These are phyloP conservation scores for Tetrapisispora iriomotensis DNA, from an alignment of 805 yeast species.

Conservation along the genomic window DNA sequence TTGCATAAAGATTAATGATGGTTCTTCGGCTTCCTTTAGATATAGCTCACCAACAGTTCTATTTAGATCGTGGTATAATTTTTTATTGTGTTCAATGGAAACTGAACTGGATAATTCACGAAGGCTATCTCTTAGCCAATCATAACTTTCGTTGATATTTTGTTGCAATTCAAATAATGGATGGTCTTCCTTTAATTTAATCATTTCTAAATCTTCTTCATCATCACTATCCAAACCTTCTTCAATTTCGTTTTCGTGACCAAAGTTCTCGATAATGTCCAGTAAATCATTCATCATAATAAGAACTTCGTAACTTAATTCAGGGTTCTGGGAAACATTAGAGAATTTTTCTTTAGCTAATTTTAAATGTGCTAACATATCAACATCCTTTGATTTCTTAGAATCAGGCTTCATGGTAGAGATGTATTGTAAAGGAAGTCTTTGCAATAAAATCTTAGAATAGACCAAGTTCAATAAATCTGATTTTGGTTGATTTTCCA, in stretches of 20 bases:
- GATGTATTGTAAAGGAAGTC: conserved; percentile 50
- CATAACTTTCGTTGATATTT: conserved; percentile 36
- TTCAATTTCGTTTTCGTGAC: conserved; percentile 39
- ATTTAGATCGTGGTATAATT: conserved; percentile 34
- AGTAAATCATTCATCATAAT: conserved; percentile 56
- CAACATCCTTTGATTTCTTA: conserved; percentile 21
- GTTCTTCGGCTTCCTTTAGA: conserved; percentile 55
- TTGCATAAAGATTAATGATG: conserved; percentile 43
- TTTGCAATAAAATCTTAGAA: conserved; percentile 44
- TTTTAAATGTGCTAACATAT: conserved; percentile 35
- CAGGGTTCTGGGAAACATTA: conserved; percentile 31
- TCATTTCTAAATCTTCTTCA: conserved; percentile 33
- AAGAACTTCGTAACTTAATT: conserved; percentile 41
- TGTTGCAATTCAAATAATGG: conserved; percentile 40
- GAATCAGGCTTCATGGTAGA: conserved; percentile 39
- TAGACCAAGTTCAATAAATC: conserved; percentile 42
- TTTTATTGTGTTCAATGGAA: conserved; percentile 7
- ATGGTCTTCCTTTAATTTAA: conserved; percentile 38
- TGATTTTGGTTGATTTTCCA: conserved; percentile 39
- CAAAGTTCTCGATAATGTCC: conserved; percentile 59
- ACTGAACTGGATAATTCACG: conserved; percentile 12
- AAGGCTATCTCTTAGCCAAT: conserved; percentile 36
- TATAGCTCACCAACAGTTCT: conserved; percentile 53
- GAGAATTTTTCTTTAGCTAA: conserved; percentile 39
- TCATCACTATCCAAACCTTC: conserved; percentile 54